phyloP scores from a whole-genome alignment of 192 early-diverging fungal genomes.

The Chytriomyces sp. region DNA sequence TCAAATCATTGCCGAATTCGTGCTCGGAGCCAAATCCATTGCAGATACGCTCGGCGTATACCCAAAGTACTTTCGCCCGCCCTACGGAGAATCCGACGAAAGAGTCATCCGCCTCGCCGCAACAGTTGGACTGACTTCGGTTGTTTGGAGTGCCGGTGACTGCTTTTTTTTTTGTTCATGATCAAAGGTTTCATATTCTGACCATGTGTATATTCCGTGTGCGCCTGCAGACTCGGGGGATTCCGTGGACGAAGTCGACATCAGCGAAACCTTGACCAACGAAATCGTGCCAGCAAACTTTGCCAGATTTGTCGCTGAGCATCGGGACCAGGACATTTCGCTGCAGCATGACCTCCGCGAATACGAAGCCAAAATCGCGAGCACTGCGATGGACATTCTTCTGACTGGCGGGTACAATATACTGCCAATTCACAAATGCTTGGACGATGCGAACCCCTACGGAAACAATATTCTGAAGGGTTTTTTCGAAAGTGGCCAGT shows the following conservation, averaged over 20 bases:
- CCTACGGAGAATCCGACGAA: conserved; percentile 74
- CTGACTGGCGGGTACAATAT: conserved; percentile 6
- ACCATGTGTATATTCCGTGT: too few species aligned
- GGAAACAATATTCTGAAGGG: conserved; percentile 18
- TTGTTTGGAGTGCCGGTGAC: conserved; percentile 42
- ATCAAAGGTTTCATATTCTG: too few species aligned
- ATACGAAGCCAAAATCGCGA: neutral
- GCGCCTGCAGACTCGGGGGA: neutral
- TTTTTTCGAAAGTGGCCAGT: conserved; percentile 8
- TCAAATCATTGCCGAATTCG: conserved; percentile 65
- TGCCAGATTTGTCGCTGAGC: neutral
- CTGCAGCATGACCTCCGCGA: conserved; percentile 7
- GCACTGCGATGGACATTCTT: neutral
- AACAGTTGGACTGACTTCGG: neutral
- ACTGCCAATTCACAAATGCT: conserved; percentile 9
- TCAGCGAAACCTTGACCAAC: neutral
- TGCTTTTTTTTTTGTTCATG: conserved; percentile 19
- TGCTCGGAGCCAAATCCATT: conserved; percentile 66
- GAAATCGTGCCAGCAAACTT: conserved; percentile 2
- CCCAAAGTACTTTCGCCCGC: conserved; percentile 61
- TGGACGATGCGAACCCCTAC: neutral
- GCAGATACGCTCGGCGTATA: conserved; percentile 37
- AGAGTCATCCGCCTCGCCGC: conserved; percentile 47
- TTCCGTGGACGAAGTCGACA: neutral
- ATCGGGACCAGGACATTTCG: neutral